Percentiles rank a stretch among this genome's conserved stretches.
These are phyloP conservation scores for Ampelomyces quisqualis DNA, from an alignment of 2,329 filamentous ascomycete species.

Conservation along the genomic window DNA sequence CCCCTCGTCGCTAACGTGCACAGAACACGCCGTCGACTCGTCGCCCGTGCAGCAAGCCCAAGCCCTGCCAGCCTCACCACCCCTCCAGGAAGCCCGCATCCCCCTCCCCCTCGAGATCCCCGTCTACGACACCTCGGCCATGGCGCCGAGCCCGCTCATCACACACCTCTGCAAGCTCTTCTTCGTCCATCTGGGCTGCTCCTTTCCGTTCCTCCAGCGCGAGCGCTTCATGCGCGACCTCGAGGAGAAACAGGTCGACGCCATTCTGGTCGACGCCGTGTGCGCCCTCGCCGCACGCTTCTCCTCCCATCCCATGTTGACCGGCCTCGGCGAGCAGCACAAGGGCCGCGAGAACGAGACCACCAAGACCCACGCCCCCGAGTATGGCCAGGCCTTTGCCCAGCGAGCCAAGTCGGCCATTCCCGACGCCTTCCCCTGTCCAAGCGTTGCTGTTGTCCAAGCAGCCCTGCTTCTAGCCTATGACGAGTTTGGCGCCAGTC, in stretches of 20 bases:
- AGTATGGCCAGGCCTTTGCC: constrained; percentile 75
- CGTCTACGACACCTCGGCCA: constrained; percentile 73
- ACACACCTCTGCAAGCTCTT: constrained; percentile 76
- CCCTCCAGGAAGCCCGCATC: constrained; percentile 44
- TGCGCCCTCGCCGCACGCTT: constrained; percentile 82
- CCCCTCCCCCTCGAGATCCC: constrained; percentile 54
- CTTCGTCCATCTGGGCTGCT: constrained; percentile 79
- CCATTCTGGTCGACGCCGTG: constrained; percentile 82
- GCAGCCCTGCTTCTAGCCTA: constrained; percentile 82
- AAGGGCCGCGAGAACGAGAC: constrained; percentile 23
- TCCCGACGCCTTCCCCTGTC: constrained; percentile 79
- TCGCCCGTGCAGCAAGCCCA: constrained; percentile 40
- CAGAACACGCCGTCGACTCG: constrained; percentile 34
- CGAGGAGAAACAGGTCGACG: constrained; percentile 76
- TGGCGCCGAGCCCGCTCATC: constrained; percentile 73
- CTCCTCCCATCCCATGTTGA: constrained; percentile 60
- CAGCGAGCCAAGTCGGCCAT: constrained; percentile 80
- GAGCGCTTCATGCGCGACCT: constrained; percentile 73
- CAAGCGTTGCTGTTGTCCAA: constrained; percentile 79
- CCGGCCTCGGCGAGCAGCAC: constrained; percentile 54
- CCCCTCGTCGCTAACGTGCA: constrained; percentile 9
- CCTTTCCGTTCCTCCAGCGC: constrained; percentile 77
- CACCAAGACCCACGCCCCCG: constrained; percentile 51
- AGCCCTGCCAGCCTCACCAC: constrained; percentile 29
- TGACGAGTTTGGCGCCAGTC: constrained; percentile 83